Percentiles rank a stretch among this genome's conserved stretches.
Evolutionary conservation across 345 rosid species (phyloP).

Genomic region (Ceriops zippeliana): DNA sequence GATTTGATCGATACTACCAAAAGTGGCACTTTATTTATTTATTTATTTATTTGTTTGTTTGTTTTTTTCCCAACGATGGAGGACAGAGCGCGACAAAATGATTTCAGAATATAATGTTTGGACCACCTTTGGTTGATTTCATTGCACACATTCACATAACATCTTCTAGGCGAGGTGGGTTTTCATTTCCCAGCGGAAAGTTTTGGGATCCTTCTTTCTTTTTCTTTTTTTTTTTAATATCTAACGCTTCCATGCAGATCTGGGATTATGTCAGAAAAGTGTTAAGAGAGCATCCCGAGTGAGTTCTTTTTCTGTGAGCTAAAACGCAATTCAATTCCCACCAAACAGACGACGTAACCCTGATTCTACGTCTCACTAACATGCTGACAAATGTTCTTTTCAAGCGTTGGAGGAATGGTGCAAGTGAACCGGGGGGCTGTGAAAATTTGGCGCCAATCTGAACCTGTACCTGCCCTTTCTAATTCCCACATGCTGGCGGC

Average conservation of each 20-base stretch:
- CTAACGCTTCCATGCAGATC: no score
- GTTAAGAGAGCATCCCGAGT: neutral
- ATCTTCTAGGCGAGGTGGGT: slow-evolving; percentile 4
- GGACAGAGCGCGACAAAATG: slow-evolving; percentile 6
- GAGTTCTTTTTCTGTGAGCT: no score
- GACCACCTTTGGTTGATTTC: slow-evolving; percentile 30
- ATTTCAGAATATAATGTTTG: neutral
- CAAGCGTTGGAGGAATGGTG: neutral
- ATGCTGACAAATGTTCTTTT: neutral
- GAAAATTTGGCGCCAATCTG: neutral
- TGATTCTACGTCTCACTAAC: no score
- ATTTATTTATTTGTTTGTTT: neutral
- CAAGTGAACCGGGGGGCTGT: neutral
- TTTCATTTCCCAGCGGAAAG: neutral
- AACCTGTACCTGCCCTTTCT: neutral
- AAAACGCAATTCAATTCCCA: no score
- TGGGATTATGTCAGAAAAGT: neutral
- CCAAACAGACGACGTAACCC: no score
- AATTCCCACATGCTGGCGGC: no score
- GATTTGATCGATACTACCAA: neutral
- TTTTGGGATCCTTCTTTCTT: neutral
- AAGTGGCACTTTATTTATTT: neutral
- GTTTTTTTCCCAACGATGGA: neutral
- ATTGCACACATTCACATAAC: neutral
- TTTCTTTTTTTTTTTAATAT: neutral